A percentile compares a stretch with the other conserved stretches of the same genome.
Conservation (phyloP, 2,329 filamentous ascomycete species). For the Huntiella omanensis region DNA sequence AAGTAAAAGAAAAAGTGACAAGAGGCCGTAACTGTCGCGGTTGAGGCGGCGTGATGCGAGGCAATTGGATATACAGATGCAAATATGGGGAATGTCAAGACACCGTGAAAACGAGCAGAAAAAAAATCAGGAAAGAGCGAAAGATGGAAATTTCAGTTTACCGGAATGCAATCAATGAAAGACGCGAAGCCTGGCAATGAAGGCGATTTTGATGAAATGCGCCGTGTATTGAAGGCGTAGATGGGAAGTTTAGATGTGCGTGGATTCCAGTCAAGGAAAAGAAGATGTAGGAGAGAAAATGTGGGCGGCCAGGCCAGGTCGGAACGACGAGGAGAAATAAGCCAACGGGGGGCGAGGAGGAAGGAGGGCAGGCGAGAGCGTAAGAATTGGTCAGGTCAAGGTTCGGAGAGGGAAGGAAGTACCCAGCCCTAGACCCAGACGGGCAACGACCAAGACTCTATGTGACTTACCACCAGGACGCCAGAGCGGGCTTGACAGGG, state of each 20-base stretch:
- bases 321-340: conserved; percentile 1
- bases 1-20: no score
- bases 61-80: no score
- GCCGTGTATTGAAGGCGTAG: no score
- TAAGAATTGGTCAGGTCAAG: conserved; percentile 1
- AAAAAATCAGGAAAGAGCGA: no score
- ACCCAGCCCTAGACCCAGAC: neutral
- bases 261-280: no score
- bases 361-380: neutral
- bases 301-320: neutral
- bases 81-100: no score
- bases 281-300: conserved; percentile 1
- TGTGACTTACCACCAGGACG: neutral
- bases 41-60: no score
- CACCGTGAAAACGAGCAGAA: no score
- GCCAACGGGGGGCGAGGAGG: neutral
- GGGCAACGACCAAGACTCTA: neutral
- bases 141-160: no score
- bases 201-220: neutral
- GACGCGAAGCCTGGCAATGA: neutral
- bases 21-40: no score
- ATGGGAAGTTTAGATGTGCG: no score
- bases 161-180: neutral
- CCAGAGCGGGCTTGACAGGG: neutral
- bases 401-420: conserved; percentile 1